Conservation (phyloP, 495 filamentous ascomycete species). For the Paragyromitra xinjiangensis region DNA sequence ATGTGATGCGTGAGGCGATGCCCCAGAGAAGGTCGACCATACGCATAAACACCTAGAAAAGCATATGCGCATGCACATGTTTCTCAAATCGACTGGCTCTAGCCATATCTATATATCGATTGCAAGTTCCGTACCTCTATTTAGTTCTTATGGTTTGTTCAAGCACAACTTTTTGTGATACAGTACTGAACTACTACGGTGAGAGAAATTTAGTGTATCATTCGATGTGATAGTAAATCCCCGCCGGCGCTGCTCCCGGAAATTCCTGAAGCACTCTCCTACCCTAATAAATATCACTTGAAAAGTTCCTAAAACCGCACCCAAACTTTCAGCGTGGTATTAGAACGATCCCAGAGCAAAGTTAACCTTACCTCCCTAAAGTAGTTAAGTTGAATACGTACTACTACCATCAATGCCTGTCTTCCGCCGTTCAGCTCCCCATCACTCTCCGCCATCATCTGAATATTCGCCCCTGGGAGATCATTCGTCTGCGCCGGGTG, state of each 20-base stretch:
- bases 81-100: too few relatives aligned
- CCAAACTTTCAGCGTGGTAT: neutral
- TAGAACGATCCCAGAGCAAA: neutral
- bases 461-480: neutral
- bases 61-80: too few relatives aligned
- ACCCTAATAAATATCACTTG: neutral
- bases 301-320: neutral
- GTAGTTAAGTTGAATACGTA: neutral
- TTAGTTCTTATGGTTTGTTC: too few relatives aligned
- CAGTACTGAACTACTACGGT: too few relatives aligned
- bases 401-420: neutral
- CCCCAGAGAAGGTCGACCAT: too few relatives aligned
- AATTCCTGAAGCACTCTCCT: neutral
- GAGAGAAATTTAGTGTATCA: neutral
- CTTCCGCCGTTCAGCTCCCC: neutral
- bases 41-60: too few relatives aligned
- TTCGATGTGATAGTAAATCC: neutral
- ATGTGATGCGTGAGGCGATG: too few relatives aligned
- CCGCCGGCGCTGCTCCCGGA: neutral
- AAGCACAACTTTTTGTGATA: too few relatives aligned
- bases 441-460: neutral
- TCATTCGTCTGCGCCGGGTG: neutral
- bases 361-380: neutral
- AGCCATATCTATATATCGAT: too few relatives aligned
- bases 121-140: too few relatives aligned